Percentiles rank a stretch among this genome's conserved stretches.
phyloP scores from a whole-genome alignment of 192 early-diverging fungal species.

The Coemansia asiatica region DNA sequence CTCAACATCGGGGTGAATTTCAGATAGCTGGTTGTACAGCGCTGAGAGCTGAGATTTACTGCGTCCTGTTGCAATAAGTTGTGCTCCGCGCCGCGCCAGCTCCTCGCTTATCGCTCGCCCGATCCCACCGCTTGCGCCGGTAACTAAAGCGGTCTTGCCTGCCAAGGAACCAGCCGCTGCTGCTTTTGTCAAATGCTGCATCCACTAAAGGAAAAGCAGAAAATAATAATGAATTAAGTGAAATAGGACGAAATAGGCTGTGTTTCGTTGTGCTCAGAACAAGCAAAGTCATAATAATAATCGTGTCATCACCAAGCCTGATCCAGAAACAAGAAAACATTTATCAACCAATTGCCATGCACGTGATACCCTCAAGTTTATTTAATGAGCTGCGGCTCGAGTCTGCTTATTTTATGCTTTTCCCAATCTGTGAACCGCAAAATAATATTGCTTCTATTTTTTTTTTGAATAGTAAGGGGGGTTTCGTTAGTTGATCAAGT shows the following conservation, averaged over 20 bases:
- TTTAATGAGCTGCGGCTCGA: not conserved
- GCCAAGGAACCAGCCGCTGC: slow-evolving; percentile 7
- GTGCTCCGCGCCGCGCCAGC: slow-evolving; percentile 61
- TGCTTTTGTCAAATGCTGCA: too few species aligned
- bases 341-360: not conserved
- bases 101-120: slow-evolving; percentile 65
- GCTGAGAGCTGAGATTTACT: slow-evolving; percentile 35
- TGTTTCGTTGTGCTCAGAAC: too few species aligned
- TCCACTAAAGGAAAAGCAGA: not conserved
- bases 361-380: slow-evolving; percentile 13
- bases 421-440: too few species aligned
- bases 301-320: not conserved
- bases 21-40: slow-evolving; percentile 20
- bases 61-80: slow-evolving; percentile 60
- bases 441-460: too few species aligned
- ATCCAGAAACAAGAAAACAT: not conserved
- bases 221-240: not conserved
- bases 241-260: too few species aligned
- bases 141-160: slow-evolving; percentile 56
- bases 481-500: too few species aligned
- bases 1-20: not conserved
- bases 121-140: slow-evolving; percentile 80
- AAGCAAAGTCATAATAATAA: too few species aligned
- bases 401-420: not conserved
- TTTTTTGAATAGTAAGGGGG: too few species aligned